Base-by-base conservation (phyloP, 441 rosid genomes). In the Gossypium davidsonii region DNA sequence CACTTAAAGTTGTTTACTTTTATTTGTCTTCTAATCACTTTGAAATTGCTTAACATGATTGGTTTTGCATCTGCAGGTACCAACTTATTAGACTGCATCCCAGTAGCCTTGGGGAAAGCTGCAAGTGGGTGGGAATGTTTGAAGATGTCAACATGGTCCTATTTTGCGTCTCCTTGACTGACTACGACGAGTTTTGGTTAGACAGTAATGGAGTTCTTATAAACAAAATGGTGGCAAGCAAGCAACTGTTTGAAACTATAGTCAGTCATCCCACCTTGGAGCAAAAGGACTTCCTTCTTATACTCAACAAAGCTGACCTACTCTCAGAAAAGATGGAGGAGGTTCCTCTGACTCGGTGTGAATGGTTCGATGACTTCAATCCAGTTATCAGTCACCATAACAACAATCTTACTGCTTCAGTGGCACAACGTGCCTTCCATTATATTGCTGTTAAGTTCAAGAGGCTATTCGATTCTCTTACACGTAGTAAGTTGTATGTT, bases 211-310 rank as follows among this genome's bases (percentile, higher is more conserved):
- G 91, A 23, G 71, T 67, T 76, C 76, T 39, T 48, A 77, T 68
- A 71, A 89, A 88, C 88, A 88, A 86, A 83, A 89, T 90, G 89
- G 4, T 89, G 28, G 86, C 81, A 6, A 88, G 85, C 87, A 86
- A 58, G 70, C 63, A 81, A 71, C 84, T 88, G 48, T 84, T 89
- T 14, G 82, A 89, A 69, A 80, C 53, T 21, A 77, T 85, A 20
- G 86, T 78, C 42, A 86, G 72, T 0, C 84, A 88, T 73, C 90
- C 85, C 3, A 67, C 73, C 77, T 83, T 88, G 18, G 72, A 81
- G 39, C 57, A 79, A 12, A 88, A 88, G 76, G 67, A 80, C 79
- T 85, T 89, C 79, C 94, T 83, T 11, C 74, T 89, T 9, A 44
- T 84, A 21, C 88, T 89, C 37, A 88, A 84, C 78, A 88, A 88